phyloP scores from a whole-genome alignment of 73 alveolate genomes.

The Paramecium octaurelia region DNA sequence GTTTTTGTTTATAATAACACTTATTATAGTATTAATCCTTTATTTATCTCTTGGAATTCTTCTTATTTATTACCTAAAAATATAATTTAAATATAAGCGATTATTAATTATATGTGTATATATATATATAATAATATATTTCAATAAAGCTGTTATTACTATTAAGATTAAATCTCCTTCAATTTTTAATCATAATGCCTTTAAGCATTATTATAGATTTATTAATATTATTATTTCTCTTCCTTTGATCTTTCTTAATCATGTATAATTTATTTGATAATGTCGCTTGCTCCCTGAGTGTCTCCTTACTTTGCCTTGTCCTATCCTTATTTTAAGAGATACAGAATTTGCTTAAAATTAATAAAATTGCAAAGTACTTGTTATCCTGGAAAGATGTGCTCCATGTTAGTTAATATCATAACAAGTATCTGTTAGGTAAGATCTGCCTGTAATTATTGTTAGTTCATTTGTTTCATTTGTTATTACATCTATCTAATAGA shows the following conservation, averaged over 20 bases:
- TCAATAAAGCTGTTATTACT: background rate
- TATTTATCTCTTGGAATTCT: background rate
- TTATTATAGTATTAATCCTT: background rate
- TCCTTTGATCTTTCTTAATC: constrained; percentile 43
- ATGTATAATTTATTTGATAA: constrained; percentile 30
- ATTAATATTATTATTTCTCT: constrained; percentile 35
- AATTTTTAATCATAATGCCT: constrained; percentile 40
- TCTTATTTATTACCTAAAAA: background rate
- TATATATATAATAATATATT: background rate
- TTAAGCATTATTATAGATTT: constrained; percentile 45
- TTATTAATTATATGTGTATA: constrained; percentile 34
- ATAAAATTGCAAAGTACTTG: background rate
- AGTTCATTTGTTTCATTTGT: background rate
- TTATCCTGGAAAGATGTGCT: constrained; percentile 8
- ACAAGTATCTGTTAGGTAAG: constrained; percentile 4
- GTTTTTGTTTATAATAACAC: background rate
- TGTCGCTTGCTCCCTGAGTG: constrained; percentile 25
- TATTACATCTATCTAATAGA: constrained; percentile 6
- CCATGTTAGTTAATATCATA: constrained; percentile 27
- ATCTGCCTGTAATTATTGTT: background rate
- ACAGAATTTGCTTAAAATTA: background rate
- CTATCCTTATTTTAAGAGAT: background rate
- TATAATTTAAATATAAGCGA: constrained; percentile 66
- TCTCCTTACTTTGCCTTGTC: constrained; percentile 9
- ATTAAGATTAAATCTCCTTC: constrained; percentile 12